Base-by-base conservation (phyloP, 2,329 filamentous ascomycete genomes). In the Colletotrichum horii region DNA sequence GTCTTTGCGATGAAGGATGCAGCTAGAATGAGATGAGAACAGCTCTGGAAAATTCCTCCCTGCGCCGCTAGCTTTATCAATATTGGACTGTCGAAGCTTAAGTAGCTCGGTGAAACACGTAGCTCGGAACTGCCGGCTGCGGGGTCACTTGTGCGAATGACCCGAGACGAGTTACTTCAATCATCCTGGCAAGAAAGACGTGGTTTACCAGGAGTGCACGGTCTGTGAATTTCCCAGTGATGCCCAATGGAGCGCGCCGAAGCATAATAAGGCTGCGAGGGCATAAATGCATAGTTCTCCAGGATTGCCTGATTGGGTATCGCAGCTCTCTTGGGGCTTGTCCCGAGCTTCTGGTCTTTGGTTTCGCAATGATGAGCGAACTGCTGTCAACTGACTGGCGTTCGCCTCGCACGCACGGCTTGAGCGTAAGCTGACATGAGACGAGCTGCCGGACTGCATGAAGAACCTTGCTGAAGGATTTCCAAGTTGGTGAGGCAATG, bases 1-100 rank as follows among this genome's bases (percentile, higher is more conserved):
- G 26, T 36, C 36, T 30, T 64, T 68, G 73, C 73, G 70, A 75
- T 58, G 73, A 75, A 36, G 58, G 22, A 75, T 58, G 43, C 56
- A 68, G 43, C 11, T n/a, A 9, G 26, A 36, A 22, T 26, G 60
- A 64, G 14, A 64, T n/a, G 58, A 48, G 56, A 9, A 16, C 12
- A 3, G 6, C n/a, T 16, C 12, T 52, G 22, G 16, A 52, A 58
- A 38, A 56, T 28, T 30, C 66, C 68, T 30, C 28, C n/a, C 32
- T 55, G 32, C 56, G 19, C 19, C 38, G 15, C 12, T 72, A 64
- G 70, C 56, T 68, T 68, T 64, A 68, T 75, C 26, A 36, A 14
- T n/a, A 24, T 34, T 22, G 30, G 30, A 43, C n/a, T 24, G 24
- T 34, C 56, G 19, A 75, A 69, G 70, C 30, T 69, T 75, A 65